Conservation (phyloP, 495 filamentous ascomycete species). For the Aeminium ludgeri region DNA sequence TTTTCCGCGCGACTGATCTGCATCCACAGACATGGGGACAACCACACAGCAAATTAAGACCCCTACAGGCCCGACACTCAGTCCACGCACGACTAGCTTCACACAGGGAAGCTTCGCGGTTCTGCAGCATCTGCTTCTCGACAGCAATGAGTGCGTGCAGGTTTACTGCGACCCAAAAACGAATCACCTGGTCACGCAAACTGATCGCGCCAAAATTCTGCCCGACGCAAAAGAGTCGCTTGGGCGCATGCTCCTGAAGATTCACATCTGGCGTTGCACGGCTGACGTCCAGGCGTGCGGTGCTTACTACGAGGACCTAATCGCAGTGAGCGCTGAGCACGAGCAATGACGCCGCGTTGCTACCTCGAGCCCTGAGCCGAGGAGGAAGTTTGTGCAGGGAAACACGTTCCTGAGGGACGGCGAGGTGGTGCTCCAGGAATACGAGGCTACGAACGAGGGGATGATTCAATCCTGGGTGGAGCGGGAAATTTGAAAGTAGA, state of each 20-base stretch:
- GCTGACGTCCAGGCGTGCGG: conserved; percentile 63
- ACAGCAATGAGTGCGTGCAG: conserved; percentile 65
- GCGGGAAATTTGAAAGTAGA: no score
- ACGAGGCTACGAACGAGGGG: conserved; percentile 69
- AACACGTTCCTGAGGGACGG: conserved; percentile 59
- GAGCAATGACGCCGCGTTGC: conserved; percentile 67
- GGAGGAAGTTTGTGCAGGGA: conserved; percentile 95
- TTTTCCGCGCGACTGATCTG: no score
- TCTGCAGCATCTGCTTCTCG: conserved; percentile 65
- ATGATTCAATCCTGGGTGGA: conserved; percentile 87
- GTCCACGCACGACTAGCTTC: no score
- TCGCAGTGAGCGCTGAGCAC: conserved; percentile 69
- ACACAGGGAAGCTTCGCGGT: conserved; percentile 92
- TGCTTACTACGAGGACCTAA: conserved; percentile 68
- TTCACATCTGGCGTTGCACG: conserved; percentile 84
- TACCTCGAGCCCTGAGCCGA: conserved; percentile 67
- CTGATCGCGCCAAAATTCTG: conserved; percentile 74
- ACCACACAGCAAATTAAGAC: no score
- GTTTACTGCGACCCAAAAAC: conserved; percentile 52
- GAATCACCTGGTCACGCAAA: conserved; percentile 62
- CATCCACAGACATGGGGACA: no score
- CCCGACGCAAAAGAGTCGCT: conserved; percentile 47
- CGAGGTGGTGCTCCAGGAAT: conserved; percentile 67
- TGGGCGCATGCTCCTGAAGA: conserved; percentile 72
- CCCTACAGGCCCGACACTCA: no score